Percentiles rank a stretch among this genome's conserved stretches.
These are phyloP conservation scores for Hypoxylon sp. DNA, from an alignment of 2,329 filamentous ascomycete genomes.

Conservation along the genomic window DNA sequence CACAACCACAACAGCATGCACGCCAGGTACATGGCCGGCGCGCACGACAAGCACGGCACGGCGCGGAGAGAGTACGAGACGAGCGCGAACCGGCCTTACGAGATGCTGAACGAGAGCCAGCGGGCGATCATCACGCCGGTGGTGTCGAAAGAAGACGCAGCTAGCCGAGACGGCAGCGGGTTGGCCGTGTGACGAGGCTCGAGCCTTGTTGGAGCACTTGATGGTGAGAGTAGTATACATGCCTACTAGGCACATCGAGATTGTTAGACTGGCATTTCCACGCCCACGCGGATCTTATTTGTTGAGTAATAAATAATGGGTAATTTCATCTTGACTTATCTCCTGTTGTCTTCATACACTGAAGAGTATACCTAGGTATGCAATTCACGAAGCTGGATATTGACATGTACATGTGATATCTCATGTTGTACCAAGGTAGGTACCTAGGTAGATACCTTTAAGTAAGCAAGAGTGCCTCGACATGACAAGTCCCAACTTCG, in stretches of 20 bases:
- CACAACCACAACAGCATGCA: slow-evolving; percentile 2
- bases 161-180: not conserved
- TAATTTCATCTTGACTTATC: not conserved
- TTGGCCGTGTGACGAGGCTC: slow-evolving; percentile 9
- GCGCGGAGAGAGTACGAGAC: not conserved
- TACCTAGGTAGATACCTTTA: no score
- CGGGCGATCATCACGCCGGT: slow-evolving; percentile 16
- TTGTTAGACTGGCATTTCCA: slow-evolving; percentile 3
- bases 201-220: not conserved
- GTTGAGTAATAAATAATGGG: slow-evolving; percentile 6
- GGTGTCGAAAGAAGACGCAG: slow-evolving; percentile 5
- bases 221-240: not conserved
- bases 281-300: slow-evolving; percentile 8
- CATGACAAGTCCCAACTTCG: no score
- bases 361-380: no score
- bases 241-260: no score
- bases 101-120: slow-evolving; percentile 20
- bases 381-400: no score
- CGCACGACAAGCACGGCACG: not conserved
- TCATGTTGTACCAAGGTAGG: no score
- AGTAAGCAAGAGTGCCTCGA: no score
- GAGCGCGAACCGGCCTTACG: not conserved
- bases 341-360: not conserved
- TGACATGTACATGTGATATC: no score
- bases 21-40: not conserved